phyloP scores from a whole-genome alignment of 2,329 filamentous ascomycete genomes.

The Blumeriella jaapii region DNA sequence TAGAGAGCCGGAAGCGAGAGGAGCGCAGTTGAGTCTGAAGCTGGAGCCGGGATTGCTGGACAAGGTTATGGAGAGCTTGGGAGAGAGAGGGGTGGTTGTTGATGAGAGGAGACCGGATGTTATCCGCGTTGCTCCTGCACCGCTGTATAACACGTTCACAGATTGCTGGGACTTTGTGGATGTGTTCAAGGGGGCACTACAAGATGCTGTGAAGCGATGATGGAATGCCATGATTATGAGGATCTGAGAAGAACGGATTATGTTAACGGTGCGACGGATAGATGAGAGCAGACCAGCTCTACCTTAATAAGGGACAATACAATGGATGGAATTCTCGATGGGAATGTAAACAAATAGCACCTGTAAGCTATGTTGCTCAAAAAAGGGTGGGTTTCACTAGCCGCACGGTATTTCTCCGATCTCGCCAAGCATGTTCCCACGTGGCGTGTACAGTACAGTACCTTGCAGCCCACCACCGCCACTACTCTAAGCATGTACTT shows the following conservation, averaged over 20 bases:
- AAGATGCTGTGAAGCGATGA: conserved; percentile 17
- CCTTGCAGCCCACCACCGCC: too few relatives aligned
- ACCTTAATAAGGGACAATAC: too few relatives aligned
- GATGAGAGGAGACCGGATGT: conserved; percentile 69
- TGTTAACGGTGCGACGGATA: neutral
- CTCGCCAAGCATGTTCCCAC: too few relatives aligned
- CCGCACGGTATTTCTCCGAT: too few relatives aligned
- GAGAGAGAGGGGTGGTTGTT: conserved; percentile 52
- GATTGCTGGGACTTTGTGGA: conserved; percentile 51
- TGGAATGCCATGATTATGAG: neutral
- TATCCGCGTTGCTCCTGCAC: conserved; percentile 61
- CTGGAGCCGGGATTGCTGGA: conserved; percentile 51
- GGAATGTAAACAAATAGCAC: too few relatives aligned
- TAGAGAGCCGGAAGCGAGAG: conserved; percentile 47
- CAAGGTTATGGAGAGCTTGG: conserved; percentile 47
- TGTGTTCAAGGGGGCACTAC: conserved; percentile 30
- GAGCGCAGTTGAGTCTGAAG: conserved; percentile 60
- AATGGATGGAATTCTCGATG: too few relatives aligned
- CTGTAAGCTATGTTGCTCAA: too few relatives aligned
- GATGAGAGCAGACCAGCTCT: neutral
- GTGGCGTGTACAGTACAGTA: too few relatives aligned
- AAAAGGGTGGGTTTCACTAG: too few relatives aligned
- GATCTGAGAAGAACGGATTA: neutral
- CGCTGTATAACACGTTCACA: conserved; percentile 60
- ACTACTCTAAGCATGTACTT: too few relatives aligned